phyloP scores from a whole-genome alignment of 192 early-diverging fungal species.

The Podila clonocystis region DNA sequence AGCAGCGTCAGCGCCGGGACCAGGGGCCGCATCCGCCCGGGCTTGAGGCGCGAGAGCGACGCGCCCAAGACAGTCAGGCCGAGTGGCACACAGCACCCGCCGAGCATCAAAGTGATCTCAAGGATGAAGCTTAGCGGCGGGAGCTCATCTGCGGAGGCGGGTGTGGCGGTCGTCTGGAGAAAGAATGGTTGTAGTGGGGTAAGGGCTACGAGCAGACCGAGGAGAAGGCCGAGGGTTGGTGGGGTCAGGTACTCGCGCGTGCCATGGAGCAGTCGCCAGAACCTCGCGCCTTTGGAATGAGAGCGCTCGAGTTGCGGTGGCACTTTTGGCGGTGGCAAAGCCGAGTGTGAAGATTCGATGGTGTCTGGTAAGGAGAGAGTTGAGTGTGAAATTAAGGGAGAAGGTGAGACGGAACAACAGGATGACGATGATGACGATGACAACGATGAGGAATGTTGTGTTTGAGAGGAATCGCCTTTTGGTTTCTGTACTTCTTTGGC shows the following conservation, averaged over 20 bases:
- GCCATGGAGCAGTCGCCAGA: conserved; percentile 19
- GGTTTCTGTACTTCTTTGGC: not conserved
- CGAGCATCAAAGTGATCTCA: conserved; percentile 38
- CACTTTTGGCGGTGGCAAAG: conserved; percentile 18
- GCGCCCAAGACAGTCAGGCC: conserved; percentile 36
- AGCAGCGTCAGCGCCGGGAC: conserved; percentile 29
- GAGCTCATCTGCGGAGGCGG: conserved; percentile 24
- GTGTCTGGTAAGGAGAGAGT: no score
- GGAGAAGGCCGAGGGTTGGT: conserved; percentile 33
- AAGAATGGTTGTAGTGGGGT: conserved; percentile 21
- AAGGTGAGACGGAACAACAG: no score
- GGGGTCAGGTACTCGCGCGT: conserved; percentile 40
- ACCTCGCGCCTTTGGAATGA: not conserved
- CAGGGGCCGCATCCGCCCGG: conserved; percentile 40
- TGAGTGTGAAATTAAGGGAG: no score
- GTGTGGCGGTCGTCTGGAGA: conserved; percentile 1
- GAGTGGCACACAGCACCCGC: conserved; percentile 40
- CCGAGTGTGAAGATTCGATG: no score
- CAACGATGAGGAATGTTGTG: not conserved
- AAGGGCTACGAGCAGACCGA: conserved; percentile 20
- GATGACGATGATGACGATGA: no score
- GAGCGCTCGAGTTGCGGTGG: conserved; percentile 30
- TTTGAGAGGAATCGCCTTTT: not conserved
- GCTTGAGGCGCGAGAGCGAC: conserved; percentile 40
- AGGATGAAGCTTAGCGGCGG: conserved; percentile 36